Conservation (phyloP, 352 stramenopile species). For the Phytophthora sansomeana region DNA sequence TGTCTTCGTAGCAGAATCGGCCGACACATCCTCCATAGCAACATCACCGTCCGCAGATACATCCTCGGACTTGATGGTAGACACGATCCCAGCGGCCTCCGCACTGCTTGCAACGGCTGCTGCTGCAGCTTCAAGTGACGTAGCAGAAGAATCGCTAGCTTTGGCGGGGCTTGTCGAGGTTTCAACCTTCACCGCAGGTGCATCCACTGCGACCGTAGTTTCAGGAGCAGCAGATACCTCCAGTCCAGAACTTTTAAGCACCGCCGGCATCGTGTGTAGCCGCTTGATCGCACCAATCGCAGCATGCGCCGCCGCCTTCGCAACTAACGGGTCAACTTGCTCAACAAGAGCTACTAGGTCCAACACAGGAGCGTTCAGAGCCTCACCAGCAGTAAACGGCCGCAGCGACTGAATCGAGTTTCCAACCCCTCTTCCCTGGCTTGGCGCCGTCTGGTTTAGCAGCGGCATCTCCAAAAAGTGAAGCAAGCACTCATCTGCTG, state of each 20-base stretch:
- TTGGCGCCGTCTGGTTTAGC: constrained; percentile 37
- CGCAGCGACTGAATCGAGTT: constrained; percentile 33
- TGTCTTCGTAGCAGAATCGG: constrained; percentile 7
- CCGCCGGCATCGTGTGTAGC: constrained; percentile 60
- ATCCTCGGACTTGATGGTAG: constrained; percentile 47
- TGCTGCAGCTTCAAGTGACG: constrained; percentile 48
- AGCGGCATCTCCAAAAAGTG: constrained; percentile 83
- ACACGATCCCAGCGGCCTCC: constrained; percentile 49
- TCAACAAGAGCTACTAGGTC: constrained; percentile 63
- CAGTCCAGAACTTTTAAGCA: background rate
- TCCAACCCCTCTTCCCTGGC: background rate
- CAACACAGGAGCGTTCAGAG: constrained; percentile 60
- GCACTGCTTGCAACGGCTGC: constrained; percentile 48
- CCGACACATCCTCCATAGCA: constrained; percentile 43
- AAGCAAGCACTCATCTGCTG: constrained; percentile 77
- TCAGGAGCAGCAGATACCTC: background rate
- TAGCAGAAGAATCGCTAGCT: constrained; percentile 10
- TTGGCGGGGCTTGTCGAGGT: constrained; percentile 6
- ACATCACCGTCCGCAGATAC: constrained; percentile 50
- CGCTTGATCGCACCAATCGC: constrained; percentile 69
- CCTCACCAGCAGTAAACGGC: constrained; percentile 55
- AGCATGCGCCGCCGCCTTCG: constrained; percentile 72
- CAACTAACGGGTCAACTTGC: constrained; percentile 73
- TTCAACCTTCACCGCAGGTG: constrained; percentile 23
- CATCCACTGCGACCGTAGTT: constrained; percentile 13